phyloP scores from a whole-genome alignment of 2,329 filamentous ascomycete species.

The Helotiales sp. region DNA sequence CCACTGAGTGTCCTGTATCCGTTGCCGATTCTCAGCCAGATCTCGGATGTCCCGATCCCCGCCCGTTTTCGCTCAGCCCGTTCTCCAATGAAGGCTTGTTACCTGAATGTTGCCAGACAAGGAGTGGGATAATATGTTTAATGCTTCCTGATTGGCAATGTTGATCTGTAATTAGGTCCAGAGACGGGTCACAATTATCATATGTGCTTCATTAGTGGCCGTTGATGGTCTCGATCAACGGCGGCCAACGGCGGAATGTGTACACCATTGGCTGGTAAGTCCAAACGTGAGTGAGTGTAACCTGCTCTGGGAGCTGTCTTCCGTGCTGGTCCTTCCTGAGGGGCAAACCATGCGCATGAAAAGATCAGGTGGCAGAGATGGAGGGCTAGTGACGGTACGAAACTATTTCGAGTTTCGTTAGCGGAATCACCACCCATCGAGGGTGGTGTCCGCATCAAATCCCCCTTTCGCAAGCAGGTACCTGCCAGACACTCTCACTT shows the following conservation, averaged over 20 bases:
- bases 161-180: constrained; percentile 6
- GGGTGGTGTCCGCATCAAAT: background rate
- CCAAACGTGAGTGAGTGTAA: constrained; percentile 7
- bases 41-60: constrained; percentile 11
- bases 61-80: background rate
- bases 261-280: background rate
- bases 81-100: constrained; percentile 6
- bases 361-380: background rate
- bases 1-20: background rate
- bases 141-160: constrained; percentile 5
- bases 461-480: background rate
- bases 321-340: background rate
- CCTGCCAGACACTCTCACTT: background rate
- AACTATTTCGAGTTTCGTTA: background rate
- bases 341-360: constrained; percentile 1
- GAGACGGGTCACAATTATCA: background rate
- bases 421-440: background rate
- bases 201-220: constrained; percentile 2
- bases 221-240: constrained; percentile 4
- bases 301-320: background rate
- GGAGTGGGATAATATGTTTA: constrained; percentile 3
- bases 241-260: background rate
- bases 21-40: constrained; percentile 6
- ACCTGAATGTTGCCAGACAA: constrained; percentile 4
- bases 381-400: background rate